Conservation (phyloP, 345 rosid genomes). For the Euphorbia peplus region DNA sequence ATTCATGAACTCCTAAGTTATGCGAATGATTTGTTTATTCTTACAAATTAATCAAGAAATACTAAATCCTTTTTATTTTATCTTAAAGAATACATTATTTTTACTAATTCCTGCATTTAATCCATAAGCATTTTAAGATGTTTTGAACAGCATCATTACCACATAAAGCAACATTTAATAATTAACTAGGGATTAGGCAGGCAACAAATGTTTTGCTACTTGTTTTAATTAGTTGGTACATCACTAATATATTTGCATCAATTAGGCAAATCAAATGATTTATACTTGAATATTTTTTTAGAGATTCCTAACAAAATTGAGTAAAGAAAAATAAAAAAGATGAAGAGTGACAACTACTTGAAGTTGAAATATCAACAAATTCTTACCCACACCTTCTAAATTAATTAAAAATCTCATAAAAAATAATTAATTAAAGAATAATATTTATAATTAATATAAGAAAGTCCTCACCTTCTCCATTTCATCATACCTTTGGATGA, state of each 20-base stretch:
- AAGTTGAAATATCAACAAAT: constrained; percentile 39
- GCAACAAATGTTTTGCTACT: not conserved
- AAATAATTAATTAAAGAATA: constrained; percentile 1
- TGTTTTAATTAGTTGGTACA: constrained; percentile 4
- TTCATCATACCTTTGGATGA: not conserved
- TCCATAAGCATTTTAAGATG: not conserved
- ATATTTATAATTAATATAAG: no score
- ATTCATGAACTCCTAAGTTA: no score
- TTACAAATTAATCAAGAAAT: no score
- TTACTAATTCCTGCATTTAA: no score
- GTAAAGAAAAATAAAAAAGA: not conserved
- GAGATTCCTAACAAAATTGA: not conserved
- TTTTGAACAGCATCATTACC: not conserved
- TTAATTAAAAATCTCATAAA: no score
- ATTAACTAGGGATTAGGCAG: not conserved
- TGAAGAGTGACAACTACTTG: constrained; percentile 26
- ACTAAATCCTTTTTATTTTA: no score
- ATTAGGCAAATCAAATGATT: not conserved
- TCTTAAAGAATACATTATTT: no score
- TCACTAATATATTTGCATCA: not conserved
- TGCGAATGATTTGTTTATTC: no score
- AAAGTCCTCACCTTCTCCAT: not conserved
- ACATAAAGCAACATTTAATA: not conserved
- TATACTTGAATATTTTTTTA: not conserved
- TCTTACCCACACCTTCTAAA: constrained; percentile 18